These are phyloP conservation scores for Candolleomyces aberdarensis DNA, from an alignment of 768 basidiomycete genomes.

Conservation along the genomic window DNA sequence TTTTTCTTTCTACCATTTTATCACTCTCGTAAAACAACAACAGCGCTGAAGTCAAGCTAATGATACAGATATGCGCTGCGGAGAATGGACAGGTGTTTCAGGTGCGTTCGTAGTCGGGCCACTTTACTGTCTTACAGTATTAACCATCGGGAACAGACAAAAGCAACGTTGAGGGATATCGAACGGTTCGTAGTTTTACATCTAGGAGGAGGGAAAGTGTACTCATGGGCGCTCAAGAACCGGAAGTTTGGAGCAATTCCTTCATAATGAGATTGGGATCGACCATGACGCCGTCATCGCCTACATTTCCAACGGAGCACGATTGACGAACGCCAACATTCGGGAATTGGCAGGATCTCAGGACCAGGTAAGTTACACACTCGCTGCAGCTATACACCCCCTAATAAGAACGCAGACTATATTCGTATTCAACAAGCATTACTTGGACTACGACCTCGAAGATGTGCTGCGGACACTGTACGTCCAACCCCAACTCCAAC, in stretches of 20 bases:
- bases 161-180: slow-evolving; percentile 70
- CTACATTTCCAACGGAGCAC: slow-evolving; percentile 76
- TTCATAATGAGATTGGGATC: slow-evolving; percentile 70
- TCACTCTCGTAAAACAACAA: background rate
- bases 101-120: slow-evolving; percentile 30
- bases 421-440: slow-evolving; percentile 82
- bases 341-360: slow-evolving; percentile 72
- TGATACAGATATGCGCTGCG: slow-evolving; percentile 65
- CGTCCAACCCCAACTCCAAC: slow-evolving; percentile 59
- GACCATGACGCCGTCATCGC: slow-evolving; percentile 69
- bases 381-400: background rate
- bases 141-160: slow-evolving; percentile 39
- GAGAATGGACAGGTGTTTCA: slow-evolving; percentile 63
- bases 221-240: slow-evolving; percentile 35
- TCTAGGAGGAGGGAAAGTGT: slow-evolving; percentile 2
- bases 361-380: slow-evolving; percentile 57
- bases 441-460: slow-evolving; percentile 66
- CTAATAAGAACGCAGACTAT: slow-evolving; percentile 45
- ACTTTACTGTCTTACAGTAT: background rate
- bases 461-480: slow-evolving; percentile 64
- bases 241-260: slow-evolving; percentile 66
- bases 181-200: slow-evolving; percentile 51
- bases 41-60: slow-evolving; percentile 19
- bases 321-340: slow-evolving; percentile 67
- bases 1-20: background rate